Base-by-base conservation (phyloP, 208 protist species). In the Lotmaria passim region DNA sequence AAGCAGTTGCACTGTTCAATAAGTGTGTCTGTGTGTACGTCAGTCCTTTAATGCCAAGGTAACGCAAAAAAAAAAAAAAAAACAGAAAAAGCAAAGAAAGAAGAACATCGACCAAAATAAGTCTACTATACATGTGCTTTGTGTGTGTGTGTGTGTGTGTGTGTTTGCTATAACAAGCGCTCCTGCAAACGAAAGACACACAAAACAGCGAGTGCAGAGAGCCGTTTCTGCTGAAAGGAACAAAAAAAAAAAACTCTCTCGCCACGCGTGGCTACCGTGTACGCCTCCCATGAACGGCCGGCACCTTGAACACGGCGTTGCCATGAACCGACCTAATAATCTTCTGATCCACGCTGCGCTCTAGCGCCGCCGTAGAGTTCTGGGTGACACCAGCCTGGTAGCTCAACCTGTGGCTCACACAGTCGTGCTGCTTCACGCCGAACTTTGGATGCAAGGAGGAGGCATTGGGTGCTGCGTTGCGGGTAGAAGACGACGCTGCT, bases 281-380 rank as follows among this genome's bases (percentile, higher is more conserved):
- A 7, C 60, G 60, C 33, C 63, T 66, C 30, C 69, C 57, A 33
- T 50, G 39, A 26, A 15, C 30, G 15, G 75, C 73, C 0, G 69
- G 48, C 15, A 86, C 73, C 50, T 86, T 82, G 73, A 91, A 91
- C 34, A 74, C 52, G 30, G 78, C 69, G 41, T 76, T 74, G 26
- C 79, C 72, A 69, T 91, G 86, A 28, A 88, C 41, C 2, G 63
- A 60, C 56, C 81, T 33, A 15, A 83, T 62, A 2, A 83, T 34
- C 34, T 88, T 83, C 14, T 75, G 60, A 50, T 88, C 73, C n/a
- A 91, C 80, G 28, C 43, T 63, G 30, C 62, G 78, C 64, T 78
- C 33, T 53, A 88, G 38, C 28, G 75, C 66, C 1, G 67, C 51
- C 8, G 31, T 38, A 23, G 43, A 52, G 26, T 58, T 52, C 33